phyloP scores from a whole-genome alignment of 192 early-diverging fungal species.

The Dissophora ornata region DNA sequence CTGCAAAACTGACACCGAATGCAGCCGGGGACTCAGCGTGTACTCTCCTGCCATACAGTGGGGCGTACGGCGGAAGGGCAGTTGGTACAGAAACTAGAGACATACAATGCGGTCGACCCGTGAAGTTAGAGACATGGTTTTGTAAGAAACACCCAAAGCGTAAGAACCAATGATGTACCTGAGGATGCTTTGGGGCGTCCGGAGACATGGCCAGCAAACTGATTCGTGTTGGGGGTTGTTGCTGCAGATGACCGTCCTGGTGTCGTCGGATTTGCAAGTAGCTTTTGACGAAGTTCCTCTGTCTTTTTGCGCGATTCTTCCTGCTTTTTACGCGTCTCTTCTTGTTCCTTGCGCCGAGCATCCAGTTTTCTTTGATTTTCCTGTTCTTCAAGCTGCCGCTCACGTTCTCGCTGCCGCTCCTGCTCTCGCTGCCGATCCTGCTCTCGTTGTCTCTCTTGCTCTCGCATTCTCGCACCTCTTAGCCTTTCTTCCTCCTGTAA shows the following conservation, averaged over 20 bases:
- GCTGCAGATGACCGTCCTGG: neutral
- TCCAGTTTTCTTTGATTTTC: neutral
- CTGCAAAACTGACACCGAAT: constrained; percentile 23
- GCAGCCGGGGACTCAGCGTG: constrained; percentile 22
- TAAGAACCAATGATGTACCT: constrained; percentile 19
- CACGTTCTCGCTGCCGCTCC: constrained; percentile 8
- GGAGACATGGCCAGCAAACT: constrained; percentile 12
- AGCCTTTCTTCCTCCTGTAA: constrained; percentile 10
- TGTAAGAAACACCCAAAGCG: no score
- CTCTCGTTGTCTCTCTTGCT: constrained; percentile 10
- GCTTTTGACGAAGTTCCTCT: neutral
- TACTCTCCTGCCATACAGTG: constrained; percentile 7
- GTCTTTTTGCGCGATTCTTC: constrained; percentile 2
- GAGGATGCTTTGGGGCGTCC: constrained; percentile 38
- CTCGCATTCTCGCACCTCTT: no score
- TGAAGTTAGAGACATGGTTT: no score
- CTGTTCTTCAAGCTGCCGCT: neutral
- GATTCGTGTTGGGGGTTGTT: neutral
- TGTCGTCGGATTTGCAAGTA: neutral
- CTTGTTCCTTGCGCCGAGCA: neutral
- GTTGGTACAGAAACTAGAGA: constrained; percentile 21
- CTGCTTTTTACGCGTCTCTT: constrained; percentile 1
- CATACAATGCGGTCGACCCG: no score
- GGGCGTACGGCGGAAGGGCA: constrained; percentile 10
- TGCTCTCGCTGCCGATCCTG: constrained; percentile 5